Evolutionary conservation across 805 yeast species (phyloP).

Genomic region (Lipomyces orientalis): DNA sequence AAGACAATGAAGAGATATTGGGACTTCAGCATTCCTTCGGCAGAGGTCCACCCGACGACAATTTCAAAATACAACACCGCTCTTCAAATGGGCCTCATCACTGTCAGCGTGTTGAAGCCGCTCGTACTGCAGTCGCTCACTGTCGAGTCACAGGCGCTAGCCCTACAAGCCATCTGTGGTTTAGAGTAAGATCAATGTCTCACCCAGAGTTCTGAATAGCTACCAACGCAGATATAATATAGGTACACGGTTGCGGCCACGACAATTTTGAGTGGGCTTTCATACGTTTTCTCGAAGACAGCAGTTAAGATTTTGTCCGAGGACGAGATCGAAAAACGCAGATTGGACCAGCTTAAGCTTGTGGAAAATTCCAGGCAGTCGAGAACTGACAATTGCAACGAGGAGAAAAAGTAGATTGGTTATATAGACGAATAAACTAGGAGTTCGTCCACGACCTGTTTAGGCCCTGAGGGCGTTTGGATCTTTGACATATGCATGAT

Average conservation of each 20-base stretch:
- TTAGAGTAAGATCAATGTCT: constrained; percentile 24
- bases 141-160: constrained; percentile 41
- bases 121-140: constrained; percentile 50
- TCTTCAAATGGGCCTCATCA: constrained; percentile 89
- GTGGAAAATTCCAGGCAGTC: background rate
- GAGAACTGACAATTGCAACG: background rate
- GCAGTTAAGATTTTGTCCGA: constrained; percentile 63
- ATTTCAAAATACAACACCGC: constrained; percentile 75
- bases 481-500: background rate
- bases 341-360: constrained; percentile 34
- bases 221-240: constrained; percentile 46
- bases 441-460: background rate
- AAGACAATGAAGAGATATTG: constrained; percentile 72
- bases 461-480: background rate
- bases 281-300: constrained; percentile 71
- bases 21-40: constrained; percentile 81
- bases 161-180: constrained; percentile 38
- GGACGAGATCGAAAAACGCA: constrained; percentile 39
- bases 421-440: background rate
- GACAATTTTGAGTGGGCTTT: constrained; percentile 76
- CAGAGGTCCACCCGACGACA: constrained; percentile 83
- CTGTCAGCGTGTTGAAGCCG: constrained; percentile 62
- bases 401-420: background rate
- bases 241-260: constrained; percentile 67
- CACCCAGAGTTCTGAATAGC: background rate